Percentiles rank a stretch among this genome's conserved stretches.
These are phyloP conservation scores for Ceratocystis destructans DNA, from an alignment of 2,329 filamentous ascomycete species.

Conservation along the genomic window DNA sequence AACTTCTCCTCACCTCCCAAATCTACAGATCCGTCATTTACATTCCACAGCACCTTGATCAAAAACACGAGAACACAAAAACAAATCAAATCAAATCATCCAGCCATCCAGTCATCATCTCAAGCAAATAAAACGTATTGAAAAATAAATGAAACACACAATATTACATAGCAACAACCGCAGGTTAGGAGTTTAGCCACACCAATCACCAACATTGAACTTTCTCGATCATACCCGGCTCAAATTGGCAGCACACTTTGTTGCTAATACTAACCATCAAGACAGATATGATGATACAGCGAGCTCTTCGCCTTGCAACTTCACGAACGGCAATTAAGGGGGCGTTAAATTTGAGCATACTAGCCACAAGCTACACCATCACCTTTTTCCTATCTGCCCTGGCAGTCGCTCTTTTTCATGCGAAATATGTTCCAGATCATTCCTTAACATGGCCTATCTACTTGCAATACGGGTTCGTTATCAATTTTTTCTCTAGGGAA, in stretches of 20 bases:
- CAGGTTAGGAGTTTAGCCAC: too few species aligned
- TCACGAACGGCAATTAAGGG: slow-evolving; percentile 39
- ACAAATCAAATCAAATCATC: background rate
- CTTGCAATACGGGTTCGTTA: slow-evolving; percentile 43
- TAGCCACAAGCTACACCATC: slow-evolving; percentile 29
- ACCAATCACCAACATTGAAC: too few species aligned
- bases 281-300: background rate
- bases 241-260: too few species aligned
- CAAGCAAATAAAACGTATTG: too few species aligned
- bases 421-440: slow-evolving; percentile 42
- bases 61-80: too few species aligned
- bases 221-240: too few species aligned
- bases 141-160: too few species aligned
- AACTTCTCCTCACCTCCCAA: background rate
- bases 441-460: slow-evolving; percentile 39
- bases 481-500: background rate
- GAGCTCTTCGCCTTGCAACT: slow-evolving; percentile 24
- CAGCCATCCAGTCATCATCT: too few species aligned
- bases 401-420: slow-evolving; percentile 41
- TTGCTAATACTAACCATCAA: background rate
- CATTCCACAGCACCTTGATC: background rate
- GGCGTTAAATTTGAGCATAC: slow-evolving; percentile 35
- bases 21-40: background rate
- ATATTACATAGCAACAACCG: too few species aligned
- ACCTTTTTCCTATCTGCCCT: slow-evolving; percentile 36